phyloP scores from a whole-genome alignment of 1,284 basidiomycete species.

The Papiliotrema flavescens region DNA sequence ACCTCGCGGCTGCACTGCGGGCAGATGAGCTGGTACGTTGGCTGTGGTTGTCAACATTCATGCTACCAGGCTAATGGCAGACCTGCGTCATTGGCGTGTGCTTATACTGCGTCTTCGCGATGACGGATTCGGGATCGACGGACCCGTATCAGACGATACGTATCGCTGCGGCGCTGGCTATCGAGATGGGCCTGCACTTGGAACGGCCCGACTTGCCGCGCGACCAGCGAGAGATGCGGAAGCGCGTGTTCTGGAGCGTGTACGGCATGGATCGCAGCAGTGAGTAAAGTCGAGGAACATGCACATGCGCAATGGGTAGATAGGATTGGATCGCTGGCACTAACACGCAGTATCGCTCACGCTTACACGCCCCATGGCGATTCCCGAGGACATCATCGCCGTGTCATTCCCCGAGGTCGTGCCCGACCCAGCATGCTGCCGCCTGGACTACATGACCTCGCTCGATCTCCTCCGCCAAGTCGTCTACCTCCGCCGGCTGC shows the following conservation, averaged over 20 bases:
- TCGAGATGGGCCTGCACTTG: not conserved
- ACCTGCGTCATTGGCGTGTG: not conserved
- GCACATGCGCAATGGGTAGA: no score
- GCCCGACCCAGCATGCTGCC: not conserved
- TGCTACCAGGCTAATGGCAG: not conserved
- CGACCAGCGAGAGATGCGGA: not conserved
- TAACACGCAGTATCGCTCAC: conserved; percentile 2
- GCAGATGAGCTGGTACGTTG: not conserved
- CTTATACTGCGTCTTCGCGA: not conserved
- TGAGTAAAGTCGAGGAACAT: not conserved
- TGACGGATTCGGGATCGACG: not conserved
- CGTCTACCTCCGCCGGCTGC: not conserved
- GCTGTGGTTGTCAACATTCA: not conserved
- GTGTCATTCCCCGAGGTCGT: conserved; percentile 1
- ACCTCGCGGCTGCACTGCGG: not conserved
- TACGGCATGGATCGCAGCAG: not conserved
- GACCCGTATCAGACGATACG: not conserved
- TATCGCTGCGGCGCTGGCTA: not conserved
- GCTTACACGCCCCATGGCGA: not conserved
- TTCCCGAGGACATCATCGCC: conserved; percentile 3
- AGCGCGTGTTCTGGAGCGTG: not conserved
- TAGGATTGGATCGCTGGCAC: no score
- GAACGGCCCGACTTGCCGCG: not conserved
- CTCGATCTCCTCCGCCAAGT: not conserved
- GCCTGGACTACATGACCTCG: not conserved